A percentile compares a stretch with the other conserved stretches of the same genome.
Evolutionary conservation across 2,329 filamentous ascomycete genomes (phyloP).

Genomic region (Ceratocystis ficicola): DNA sequence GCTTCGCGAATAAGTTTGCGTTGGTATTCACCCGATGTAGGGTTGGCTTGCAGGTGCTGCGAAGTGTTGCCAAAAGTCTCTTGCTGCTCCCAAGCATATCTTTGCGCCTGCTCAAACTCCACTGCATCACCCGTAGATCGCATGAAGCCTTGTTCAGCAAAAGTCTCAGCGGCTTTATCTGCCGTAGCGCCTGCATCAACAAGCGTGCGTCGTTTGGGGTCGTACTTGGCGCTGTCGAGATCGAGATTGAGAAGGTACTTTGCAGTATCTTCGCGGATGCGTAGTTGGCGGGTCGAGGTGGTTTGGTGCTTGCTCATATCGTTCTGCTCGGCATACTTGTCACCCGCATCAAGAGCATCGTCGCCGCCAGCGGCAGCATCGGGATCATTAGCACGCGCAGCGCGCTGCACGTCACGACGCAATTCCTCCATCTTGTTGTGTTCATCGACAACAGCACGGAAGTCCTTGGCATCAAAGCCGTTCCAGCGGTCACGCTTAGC

Average conservation of each 20-base stretch:
- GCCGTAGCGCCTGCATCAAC: constrained; percentile 72
- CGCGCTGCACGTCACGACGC: constrained; percentile 42
- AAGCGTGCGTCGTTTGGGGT: constrained; percentile 88
- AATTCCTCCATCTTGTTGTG: constrained; percentile 77
- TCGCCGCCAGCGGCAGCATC: constrained; percentile 37
- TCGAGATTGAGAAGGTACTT: constrained; percentile 94
- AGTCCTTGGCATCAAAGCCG: constrained; percentile 85
- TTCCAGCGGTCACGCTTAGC: constrained; percentile 97
- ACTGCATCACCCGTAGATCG: constrained; percentile 79
- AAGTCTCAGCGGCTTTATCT: constrained; percentile 68
- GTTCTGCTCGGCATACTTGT: constrained; percentile 83
- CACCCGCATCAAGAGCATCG: constrained; percentile 39
- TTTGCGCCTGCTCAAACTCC: constrained; percentile 80
- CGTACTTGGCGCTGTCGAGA: constrained; percentile 91
- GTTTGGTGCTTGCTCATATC: constrained; percentile 93
- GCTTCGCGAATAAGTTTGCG: constrained; percentile 71
- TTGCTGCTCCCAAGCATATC: constrained; percentile 90
- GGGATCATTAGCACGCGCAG: constrained; percentile 37
- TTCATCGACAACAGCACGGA: constrained; percentile 74
- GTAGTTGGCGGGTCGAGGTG: constrained; percentile 78
- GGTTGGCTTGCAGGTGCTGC: constrained; percentile 88
- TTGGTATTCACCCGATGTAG: constrained; percentile 76
- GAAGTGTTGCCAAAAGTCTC: constrained; percentile 67
- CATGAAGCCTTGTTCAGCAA: constrained; percentile 88
- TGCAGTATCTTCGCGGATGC: constrained; percentile 89